These are phyloP conservation scores for Podospora bellae-mahoneyi DNA, from an alignment of 495 filamentous ascomycete genomes.

Conservation along the genomic window DNA sequence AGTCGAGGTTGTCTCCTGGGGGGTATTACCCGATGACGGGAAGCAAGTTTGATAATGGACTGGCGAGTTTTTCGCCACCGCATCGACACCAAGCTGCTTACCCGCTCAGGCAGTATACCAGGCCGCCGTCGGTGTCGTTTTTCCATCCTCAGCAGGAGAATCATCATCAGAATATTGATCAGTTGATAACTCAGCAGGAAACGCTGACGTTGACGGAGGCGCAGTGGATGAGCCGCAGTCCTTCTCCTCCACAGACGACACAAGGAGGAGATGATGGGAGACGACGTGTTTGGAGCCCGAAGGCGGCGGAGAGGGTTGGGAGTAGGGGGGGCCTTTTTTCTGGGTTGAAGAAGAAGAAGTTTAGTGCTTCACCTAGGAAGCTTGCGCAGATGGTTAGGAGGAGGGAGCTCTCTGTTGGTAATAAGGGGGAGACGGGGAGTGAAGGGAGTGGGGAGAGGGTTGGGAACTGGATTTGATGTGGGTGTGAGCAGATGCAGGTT, in stretches of 20 bases:
- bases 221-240: constrained; percentile 42
- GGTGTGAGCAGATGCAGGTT: too few relatives aligned
- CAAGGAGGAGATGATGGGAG: neutral
- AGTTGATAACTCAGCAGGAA: constrained; percentile 8
- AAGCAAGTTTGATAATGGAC: constrained; percentile 34
- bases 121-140: constrained; percentile 15
- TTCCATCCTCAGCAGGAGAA: constrained; percentile 11
- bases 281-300: neutral
- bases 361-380: constrained; percentile 17
- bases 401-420: neutral
- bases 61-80: constrained; percentile 29
- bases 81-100: constrained; percentile 1
- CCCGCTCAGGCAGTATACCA: neutral
- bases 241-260: constrained; percentile 28
- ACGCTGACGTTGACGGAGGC: constrained; percentile 33
- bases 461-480: constrained; percentile 17
- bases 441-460: neutral
- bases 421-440: neutral
- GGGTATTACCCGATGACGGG: constrained; percentile 37
- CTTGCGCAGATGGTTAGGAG: constrained; percentile 6
- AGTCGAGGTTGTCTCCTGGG: constrained; percentile 26
- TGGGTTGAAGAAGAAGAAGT: constrained; percentile 18
- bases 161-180: neutral
- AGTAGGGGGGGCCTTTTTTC: constrained; percentile 17
- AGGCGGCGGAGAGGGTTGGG: neutral